Evolutionary conservation across 1,139 yeast species (phyloP), one percentile per base, ranked within the genome.

Genomic region (Diutina ranongensis): DNA sequence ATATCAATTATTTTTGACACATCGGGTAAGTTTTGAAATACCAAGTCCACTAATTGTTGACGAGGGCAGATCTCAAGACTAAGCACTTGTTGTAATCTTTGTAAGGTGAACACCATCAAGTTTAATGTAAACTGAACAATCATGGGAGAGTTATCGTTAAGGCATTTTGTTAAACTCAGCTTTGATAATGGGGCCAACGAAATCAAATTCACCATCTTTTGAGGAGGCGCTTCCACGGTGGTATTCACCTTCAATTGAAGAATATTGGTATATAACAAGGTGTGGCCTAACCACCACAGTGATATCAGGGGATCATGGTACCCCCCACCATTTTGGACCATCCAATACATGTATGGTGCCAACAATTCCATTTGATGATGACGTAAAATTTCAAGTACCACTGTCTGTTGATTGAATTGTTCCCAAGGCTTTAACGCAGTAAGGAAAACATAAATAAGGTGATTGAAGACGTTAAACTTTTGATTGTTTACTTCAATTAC

Each of bases 401-500:
- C 67, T 34, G 73, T 72, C 48, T 81, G 66, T 54, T 87, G 94
- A 32, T 64, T 53, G 16, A 71, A 71, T 50, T 83, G 81, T 51
- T 84, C 89, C 86, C 92, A 83, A 0, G 97, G 94, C 55, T 84
- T 86, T 52, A 89, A 67, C 22, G 72, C 66, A 9, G 79, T 78
- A 21, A 87, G 57, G 8, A 87, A 62, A 2, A 80, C 72, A 54
- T 78, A 79, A 3, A 88, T 61, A 34, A 83, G 66, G 55, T 81
- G 81, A 59, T 89, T 89, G 54, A 80, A 72, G 33, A 83, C 66
- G 51, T 66, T 74, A 62, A 79, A 83, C 3, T 64, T 62, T 46
- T 65, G 69, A 45, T 71, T 72, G 52, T 76, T 73, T 15, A 76
- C 63, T 3, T 54, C 53, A 5, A 74, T 55, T 0, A 61, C 54